Base-by-base conservation (phyloP, 2,329 filamentous ascomycete species). In the Seiridium cupressi region DNA sequence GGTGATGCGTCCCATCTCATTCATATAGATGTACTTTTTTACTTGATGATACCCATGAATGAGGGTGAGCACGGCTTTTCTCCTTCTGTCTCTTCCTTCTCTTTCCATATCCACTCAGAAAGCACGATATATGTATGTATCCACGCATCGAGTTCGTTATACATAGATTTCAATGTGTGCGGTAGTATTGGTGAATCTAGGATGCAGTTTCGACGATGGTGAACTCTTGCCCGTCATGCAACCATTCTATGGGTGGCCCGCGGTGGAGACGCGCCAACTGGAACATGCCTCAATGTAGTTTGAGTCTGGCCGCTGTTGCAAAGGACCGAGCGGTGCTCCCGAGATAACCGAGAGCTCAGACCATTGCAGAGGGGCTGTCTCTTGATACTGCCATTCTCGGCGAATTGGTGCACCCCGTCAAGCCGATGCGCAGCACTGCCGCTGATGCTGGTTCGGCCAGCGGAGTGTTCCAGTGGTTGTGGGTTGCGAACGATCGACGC, bases 31-130 rank as follows among this genome's bases (percentile, higher is more conserved):
- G 51, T 35, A 46, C 18, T 35, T 44, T 35, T 44, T 9, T 36
- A 46, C 10, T 48, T 32, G 18, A 57, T 47, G 54, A 57, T 57
- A 57, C 54, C 54, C 54, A 57, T 47, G 32, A 57, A n/a, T 47
- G 11, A 36, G 32, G 42, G 44, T 34, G 51, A 44, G 26, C 13
- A 53, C 35, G 32, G 26, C 47, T 11, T 49, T 31, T 31, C 47
- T 32, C 18, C 9, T 11, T 44, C 18, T 13, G 42, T 11, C 5
- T 49, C 11, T 49, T 31, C 7, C 10, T 49, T 49, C 18, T 26
- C 18, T 26, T 26, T 26, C 18, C 18, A 42, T 42, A 42, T 42
- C 1, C 2, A 42, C 13, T 26, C 18, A 26, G 18, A 26, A 26
- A 26, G 18, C 18, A 26, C 18, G 18, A 42, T 42, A 42, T 42